A percentile compares a stretch with the other conserved stretches of the same genome.
phyloP scores from a whole-genome alignment of 2,329 filamentous ascomycete species.

The Aspergillus clavatus region DNA sequence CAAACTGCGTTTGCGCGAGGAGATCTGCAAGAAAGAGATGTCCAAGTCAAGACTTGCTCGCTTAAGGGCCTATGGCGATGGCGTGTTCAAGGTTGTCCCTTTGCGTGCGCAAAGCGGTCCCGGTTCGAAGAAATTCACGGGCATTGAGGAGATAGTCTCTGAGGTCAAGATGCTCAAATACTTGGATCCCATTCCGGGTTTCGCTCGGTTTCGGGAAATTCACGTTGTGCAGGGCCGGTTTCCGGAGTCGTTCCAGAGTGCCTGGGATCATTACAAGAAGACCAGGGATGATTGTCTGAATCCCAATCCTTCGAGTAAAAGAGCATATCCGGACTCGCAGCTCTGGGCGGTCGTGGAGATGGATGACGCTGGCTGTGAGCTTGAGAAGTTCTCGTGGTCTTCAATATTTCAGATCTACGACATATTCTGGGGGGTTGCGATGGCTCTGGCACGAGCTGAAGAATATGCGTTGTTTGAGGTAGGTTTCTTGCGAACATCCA shows the following conservation, averaged over 20 bases:
- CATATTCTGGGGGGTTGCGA: constrained; percentile 62
- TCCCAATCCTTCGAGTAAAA: constrained; percentile 52
- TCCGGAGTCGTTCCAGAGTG: constrained; percentile 47
- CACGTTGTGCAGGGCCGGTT: constrained; percentile 55
- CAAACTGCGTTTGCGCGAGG: constrained; percentile 45
- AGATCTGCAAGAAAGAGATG: constrained; percentile 30
- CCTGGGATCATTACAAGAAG: constrained; percentile 38
- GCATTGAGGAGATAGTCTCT: constrained; percentile 47
- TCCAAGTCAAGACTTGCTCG: constrained; percentile 36
- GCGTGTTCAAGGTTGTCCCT: constrained; percentile 48
- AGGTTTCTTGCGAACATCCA: constrained; percentile 4
- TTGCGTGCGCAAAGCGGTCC: constrained; percentile 38
- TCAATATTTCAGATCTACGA: constrained; percentile 53
- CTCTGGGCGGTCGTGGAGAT: constrained; percentile 63
- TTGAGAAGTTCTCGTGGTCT: constrained; percentile 44
- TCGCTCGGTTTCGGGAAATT: constrained; percentile 57
- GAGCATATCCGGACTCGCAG: constrained; percentile 51
- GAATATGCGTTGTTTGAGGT: constrained; percentile 56
- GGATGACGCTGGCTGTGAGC: constrained; percentile 59
- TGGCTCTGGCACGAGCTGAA: constrained; percentile 59
- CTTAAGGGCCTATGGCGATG: constrained; percentile 37
- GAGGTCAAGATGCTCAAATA: constrained; percentile 52
- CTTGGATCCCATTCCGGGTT: constrained; percentile 57
- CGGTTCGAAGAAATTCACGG: constrained; percentile 41
- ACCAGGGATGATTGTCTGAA: constrained; percentile 47